Base-by-base conservation (phyloP, 2,329 filamentous ascomycete species). In the Mollisiaceae sp. region DNA sequence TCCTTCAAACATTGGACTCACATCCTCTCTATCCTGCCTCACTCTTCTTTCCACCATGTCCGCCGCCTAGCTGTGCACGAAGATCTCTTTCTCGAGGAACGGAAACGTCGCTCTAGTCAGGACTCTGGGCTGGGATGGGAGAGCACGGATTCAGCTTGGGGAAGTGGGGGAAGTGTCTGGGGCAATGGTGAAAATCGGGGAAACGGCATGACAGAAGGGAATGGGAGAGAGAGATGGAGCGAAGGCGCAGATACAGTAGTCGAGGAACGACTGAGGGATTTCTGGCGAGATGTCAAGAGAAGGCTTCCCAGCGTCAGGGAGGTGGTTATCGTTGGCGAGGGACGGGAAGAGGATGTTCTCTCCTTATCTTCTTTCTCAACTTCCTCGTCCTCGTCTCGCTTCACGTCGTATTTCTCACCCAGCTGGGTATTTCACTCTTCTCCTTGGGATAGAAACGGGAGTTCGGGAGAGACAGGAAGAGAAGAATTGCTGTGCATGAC, bases 231-330 rank as follows among this genome's bases (percentile, higher is more conserved):
- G 52, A 35, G 8, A 9, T 41, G 36, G 54, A 24, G 8, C 6
- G 45, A 54, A 20, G 41, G 22, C 35, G n/a, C 45, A 24, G 36
- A 36, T 6, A 60, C 43, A 60, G 50, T 47, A 38, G 43, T 45
- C n/a, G 61, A 59, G 59, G 50, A 22, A 36, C 56, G 61, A 27
- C 18, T 71, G 11, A 20, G 62, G 11, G 55, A 63, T 11, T 72
- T 73, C 41, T 73, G 69, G 70, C 63, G 65, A 36, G 59, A 54
- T 18, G 55, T 73, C 1, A 63, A 55, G 45, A 58, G 55, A 35
- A 65, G 65, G 54, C 70, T 71, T 32, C 5, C 18, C 11, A 50
- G 35, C 8, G 8, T 70, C 5, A 52, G 67, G 27, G 68, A 69
- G 59, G 54, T 72, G n/a, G 54, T 56, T 41, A 60, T 67, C 45